phyloP scores from a whole-genome alignment of 495 filamentous ascomycete genomes.

The Daldinia caldariorum region DNA sequence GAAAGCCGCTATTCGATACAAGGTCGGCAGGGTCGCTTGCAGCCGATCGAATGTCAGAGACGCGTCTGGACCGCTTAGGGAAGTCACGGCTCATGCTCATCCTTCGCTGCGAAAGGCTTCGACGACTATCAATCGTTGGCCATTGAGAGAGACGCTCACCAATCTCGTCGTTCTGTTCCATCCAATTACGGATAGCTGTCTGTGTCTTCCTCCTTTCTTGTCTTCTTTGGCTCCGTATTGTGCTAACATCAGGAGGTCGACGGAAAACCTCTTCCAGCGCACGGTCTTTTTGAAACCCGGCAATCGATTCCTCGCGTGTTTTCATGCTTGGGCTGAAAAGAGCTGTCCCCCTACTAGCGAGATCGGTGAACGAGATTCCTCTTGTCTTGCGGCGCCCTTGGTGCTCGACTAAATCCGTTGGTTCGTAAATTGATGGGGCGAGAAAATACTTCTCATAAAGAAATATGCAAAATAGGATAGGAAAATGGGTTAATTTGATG shows the following conservation, averaged over 20 bases:
- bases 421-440: constrained; percentile 73
- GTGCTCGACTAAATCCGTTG: constrained; percentile 73
- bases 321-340: constrained; percentile 76
- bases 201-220: constrained; percentile 72
- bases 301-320: constrained; percentile 81
- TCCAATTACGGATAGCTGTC: constrained; percentile 84
- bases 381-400: constrained; percentile 50
- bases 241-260: constrained; percentile 56
- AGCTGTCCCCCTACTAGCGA: constrained; percentile 54
- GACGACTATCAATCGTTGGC: constrained; percentile 58
- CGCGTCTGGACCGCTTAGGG: constrained; percentile 52
- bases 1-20: constrained; percentile 53
- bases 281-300: constrained; percentile 85
- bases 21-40: constrained; percentile 66
- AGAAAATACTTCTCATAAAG: constrained; percentile 84
- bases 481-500: constrained; percentile 91
- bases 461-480: constrained; percentile 84
- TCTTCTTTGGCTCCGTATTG: constrained; percentile 59
- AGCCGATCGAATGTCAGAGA: constrained; percentile 61
- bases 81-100: constrained; percentile 56
- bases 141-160: constrained; percentile 66
- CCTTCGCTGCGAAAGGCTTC: constrained; percentile 53
- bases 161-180: constrained; percentile 75
- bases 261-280: constrained; percentile 94
- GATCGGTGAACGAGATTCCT: constrained; percentile 65